These are phyloP conservation scores for Tulasnella sp. DNA, from an alignment of 768 basidiomycete species.

Conservation along the genomic window DNA sequence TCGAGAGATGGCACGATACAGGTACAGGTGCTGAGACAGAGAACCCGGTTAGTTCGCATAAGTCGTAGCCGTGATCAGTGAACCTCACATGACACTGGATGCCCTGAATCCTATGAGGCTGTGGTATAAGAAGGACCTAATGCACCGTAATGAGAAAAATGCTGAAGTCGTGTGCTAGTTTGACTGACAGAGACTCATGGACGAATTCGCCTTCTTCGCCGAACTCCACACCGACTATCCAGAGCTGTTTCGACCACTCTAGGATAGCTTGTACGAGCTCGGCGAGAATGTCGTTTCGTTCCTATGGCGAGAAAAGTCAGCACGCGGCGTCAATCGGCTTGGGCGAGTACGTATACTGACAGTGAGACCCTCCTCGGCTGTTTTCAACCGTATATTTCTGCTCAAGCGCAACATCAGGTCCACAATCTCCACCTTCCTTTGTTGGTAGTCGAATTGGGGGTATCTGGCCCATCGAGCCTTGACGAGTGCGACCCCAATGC, in stretches of 20 bases:
- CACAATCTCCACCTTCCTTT: neutral
- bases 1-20: slow-evolving; percentile 6
- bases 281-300: slow-evolving; percentile 5
- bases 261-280: slow-evolving; percentile 1
- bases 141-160: neutral
- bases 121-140: no score
- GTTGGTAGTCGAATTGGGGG: neutral
- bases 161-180: no score
- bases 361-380: neutral
- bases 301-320: neutral
- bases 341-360: neutral
- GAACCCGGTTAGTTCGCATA: neutral
- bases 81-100: neutral
- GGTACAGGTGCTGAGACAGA: neutral
- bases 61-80: neutral
- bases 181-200: slow-evolving; percentile 2
- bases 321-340: neutral
- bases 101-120: neutral
- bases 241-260: slow-evolving; percentile 11
- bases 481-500: neutral
- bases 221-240: slow-evolving; percentile 9
- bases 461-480: neutral
- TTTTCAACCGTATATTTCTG: neutral
- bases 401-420: neutral
- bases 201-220: slow-evolving; percentile 4